phyloP scores from a whole-genome alignment of 2,329 filamentous ascomycete genomes.

The Clonostachys solani region DNA sequence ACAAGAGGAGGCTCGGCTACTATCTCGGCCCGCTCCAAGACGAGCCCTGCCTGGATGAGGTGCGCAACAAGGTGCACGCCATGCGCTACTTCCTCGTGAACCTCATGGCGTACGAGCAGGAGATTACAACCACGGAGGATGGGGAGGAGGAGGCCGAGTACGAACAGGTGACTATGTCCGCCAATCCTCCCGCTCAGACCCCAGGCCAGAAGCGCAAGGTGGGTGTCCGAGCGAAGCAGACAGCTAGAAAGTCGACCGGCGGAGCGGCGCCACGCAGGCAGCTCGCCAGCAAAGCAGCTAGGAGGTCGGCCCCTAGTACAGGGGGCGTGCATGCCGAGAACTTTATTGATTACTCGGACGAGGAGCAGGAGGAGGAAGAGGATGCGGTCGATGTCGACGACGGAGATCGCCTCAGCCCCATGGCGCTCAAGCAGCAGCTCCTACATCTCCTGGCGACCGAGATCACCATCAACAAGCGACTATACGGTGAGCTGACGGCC shows the following conservation, averaged over 20 bases:
- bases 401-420: conserved; percentile 19
- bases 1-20: conserved; percentile 21
- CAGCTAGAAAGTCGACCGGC: no score
- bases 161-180: background rate
- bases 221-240: no score
- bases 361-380: conserved; percentile 2
- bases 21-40: conserved; percentile 23
- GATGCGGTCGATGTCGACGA: conserved; percentile 6
- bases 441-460: conserved; percentile 43
- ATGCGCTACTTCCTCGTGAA: conserved; percentile 40
- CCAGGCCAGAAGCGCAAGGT: conserved; percentile 2
- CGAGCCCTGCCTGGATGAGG: conserved; percentile 15
- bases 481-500: conserved; percentile 38
- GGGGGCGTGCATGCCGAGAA: background rate
- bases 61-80: conserved; percentile 23
- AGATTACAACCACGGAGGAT: conserved; percentile 15
- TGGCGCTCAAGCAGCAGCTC: conserved; percentile 41
- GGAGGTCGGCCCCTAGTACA: no score
- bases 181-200: background rate
- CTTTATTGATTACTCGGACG: background rate
- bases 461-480: conserved; percentile 34
- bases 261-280: background rate
- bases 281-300: no score
- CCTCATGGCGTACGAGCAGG: conserved; percentile 23
- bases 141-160: conserved; percentile 33